These are phyloP conservation scores for Camelina hispida DNA, from an alignment of 345 rosid species.

Conservation along the genomic window DNA sequence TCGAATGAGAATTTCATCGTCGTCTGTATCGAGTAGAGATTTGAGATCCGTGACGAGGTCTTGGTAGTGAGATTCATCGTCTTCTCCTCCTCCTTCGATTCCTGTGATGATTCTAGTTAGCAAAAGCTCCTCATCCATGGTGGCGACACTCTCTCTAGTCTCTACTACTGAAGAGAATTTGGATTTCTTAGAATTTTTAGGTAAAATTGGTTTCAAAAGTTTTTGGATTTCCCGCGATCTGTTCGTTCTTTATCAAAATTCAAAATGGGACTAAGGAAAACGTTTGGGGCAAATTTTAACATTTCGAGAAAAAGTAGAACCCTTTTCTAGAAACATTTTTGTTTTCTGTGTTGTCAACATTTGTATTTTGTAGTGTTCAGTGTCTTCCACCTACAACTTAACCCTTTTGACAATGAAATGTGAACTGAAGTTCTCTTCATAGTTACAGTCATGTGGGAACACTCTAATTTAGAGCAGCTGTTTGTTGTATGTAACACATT, in stretches of 20 bases:
- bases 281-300: background rate
- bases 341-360: conserved; percentile 17
- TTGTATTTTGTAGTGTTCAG: conserved; percentile 30
- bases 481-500: conserved; percentile 15
- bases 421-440: conserved; percentile 12
- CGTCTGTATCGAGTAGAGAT: conserved; percentile 53
- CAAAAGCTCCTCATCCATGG: conserved; percentile 46
- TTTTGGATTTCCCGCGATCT: conserved; percentile 47
- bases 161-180: background rate
- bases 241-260: conserved; percentile 28
- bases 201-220: conserved; percentile 6
- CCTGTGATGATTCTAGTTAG: conserved; percentile 37
- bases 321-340: background rate
- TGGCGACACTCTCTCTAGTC: conserved; percentile 19
- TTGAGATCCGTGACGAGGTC: conserved; percentile 54
- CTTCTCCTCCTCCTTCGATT: conserved; percentile 41
- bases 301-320: background rate
- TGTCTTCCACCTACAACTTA: conserved; percentile 10
- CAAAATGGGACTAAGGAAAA: conserved; percentile 9
- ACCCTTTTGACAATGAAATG: conserved; percentile 33
- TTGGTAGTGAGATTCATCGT: conserved; percentile 39
- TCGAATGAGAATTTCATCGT: conserved; percentile 52
- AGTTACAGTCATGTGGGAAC: background rate
- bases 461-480: background rate
- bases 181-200: conserved; percentile 22